Base-by-base conservation (phyloP, 129 eudicot species). In the Centrapalus pauciflorus region DNA sequence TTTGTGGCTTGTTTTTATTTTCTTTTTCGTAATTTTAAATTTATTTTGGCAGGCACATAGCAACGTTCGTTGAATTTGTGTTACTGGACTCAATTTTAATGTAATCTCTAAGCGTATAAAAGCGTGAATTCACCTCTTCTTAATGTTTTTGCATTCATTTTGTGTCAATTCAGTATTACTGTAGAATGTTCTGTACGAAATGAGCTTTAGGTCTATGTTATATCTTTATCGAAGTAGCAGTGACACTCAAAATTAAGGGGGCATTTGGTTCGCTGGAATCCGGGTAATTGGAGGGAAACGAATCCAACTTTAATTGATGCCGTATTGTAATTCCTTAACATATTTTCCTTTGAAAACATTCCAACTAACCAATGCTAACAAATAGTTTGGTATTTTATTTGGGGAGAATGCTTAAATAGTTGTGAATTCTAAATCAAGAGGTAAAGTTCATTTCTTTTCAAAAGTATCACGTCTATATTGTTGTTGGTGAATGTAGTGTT, bases 111-210 rank as follows among this genome's bases (percentile, higher is more conserved):
- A 67, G 1, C 26, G 7, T 21, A 2, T 16, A 17, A 21, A n/a
- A 67, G 10, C 72, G 34, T 51, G 50, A 67, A 67, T 52, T 35
- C 21, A 11, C 33, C 12, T 24, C 40, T 55, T 66, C 33, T 61
- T 37, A 37, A 41, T 20, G 32, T 11, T 37, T 37, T 23, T 35
- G 67, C 50, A 61, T 2, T 61, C 37, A 21, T 67, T 21, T 7
- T 51, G 63, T 33, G 51, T 37, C n/a, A 67, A n/a, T n/a, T n/a
- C n/a, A n/a, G n/a, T 16, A 11, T 51, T 20, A 5, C 34, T 51
- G 35, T 52, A 21, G 2, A 6, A 21, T 52, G 37, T 52, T 40
- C 38, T 21, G 27, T 33, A 0, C 4, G 24, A 24, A 38, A 21
- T 54, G 50, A 37, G 74, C 10, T 38, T 55, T 55, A 55, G 55